A percentile compares a stretch with the other conserved stretches of the same genome.
Evolutionary conservation across 2,329 filamentous ascomycete genomes (phyloP).

Genomic region (Neophaeococcomyces aloes): DNA sequence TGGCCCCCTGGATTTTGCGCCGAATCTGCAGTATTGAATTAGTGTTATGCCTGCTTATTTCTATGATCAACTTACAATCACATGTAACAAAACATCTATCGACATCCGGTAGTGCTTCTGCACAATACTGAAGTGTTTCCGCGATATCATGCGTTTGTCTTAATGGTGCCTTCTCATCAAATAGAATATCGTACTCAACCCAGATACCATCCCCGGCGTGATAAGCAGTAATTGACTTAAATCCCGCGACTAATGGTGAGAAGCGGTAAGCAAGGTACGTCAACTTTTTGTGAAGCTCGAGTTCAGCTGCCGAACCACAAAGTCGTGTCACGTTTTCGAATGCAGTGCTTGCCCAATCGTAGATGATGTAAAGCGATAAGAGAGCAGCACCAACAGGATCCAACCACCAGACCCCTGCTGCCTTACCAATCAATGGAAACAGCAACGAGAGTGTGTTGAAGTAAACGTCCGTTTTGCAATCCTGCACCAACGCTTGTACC

Average conservation of each 20-base stretch:
- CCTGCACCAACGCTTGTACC: constrained; percentile 53
- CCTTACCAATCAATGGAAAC: constrained; percentile 52
- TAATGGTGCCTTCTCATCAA: constrained; percentile 44
- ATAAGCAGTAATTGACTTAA: constrained; percentile 47
- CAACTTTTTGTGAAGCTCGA: constrained; percentile 45
- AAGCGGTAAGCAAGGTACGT: constrained; percentile 51
- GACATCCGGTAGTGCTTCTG: constrained; percentile 37
- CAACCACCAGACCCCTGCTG: constrained; percentile 55
- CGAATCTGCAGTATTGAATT: constrained; percentile 3
- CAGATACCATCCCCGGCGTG: constrained; percentile 54
- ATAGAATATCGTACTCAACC: constrained; percentile 51
- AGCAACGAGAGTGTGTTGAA: constrained; percentile 55
- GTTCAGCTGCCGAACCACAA: constrained; percentile 47
- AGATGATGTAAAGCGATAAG: constrained; percentile 57
- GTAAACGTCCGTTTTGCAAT: constrained; percentile 54
- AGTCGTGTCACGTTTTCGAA: constrained; percentile 50
- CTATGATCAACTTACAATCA: constrained; percentile 33
- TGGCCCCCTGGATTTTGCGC: constrained; percentile 9
- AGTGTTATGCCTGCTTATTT: background rate
- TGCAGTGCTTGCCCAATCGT: constrained; percentile 55
- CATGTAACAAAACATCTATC: constrained; percentile 44
- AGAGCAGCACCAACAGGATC: constrained; percentile 52
- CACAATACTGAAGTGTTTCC: constrained; percentile 54
- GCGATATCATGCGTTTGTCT: constrained; percentile 48
- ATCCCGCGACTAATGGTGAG: constrained; percentile 42